These are phyloP conservation scores for Tubosaeta brunneosetosa DNA, from an alignment of 768 basidiomycete species.

Conservation along the genomic window DNA sequence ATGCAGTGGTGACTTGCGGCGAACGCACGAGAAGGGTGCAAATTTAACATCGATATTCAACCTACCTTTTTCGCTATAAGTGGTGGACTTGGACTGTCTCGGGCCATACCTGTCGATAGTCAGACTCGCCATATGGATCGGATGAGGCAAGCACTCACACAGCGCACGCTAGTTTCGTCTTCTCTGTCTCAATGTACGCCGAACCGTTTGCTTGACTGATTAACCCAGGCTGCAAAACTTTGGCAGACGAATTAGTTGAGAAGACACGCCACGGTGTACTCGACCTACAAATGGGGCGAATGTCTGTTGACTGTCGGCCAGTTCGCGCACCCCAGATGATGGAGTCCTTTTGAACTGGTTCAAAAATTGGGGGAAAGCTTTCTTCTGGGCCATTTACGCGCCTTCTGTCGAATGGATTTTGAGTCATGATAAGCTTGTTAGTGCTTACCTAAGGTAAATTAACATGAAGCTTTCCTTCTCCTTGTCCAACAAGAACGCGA, in stretches of 20 bases:
- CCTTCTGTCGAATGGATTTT: conserved; percentile 72
- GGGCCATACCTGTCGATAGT: conserved; percentile 63
- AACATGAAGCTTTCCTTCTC: conserved; percentile 90
- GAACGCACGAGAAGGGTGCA: conserved; percentile 83
- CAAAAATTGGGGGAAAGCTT: conserved; percentile 62
- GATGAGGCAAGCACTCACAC: conserved; percentile 56
- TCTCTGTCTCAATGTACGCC: conserved; percentile 91
- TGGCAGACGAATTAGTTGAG: conserved; percentile 8
- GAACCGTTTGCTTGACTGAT: conserved; percentile 95
- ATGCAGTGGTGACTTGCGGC: conserved; percentile 77
- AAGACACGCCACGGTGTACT: neutral
- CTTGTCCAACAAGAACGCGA: conserved; percentile 49
- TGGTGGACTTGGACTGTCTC: conserved; percentile 71
- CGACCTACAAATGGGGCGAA: conserved; percentile 81
- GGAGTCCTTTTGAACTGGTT: conserved; percentile 31
- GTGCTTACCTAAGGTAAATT: conserved; percentile 18
- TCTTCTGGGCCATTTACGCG: conserved; percentile 90
- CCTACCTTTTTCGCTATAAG: conserved; percentile 83
- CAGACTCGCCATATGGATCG: neutral
- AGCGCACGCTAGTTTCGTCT: conserved; percentile 92
- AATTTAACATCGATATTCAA: conserved; percentile 97
- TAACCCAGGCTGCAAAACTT: conserved; percentile 86
- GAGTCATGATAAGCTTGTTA: conserved; percentile 36
- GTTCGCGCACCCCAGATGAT: conserved; percentile 34
- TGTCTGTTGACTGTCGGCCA: conserved; percentile 54